Conservation (phyloP, 2,329 filamentous ascomycete genomes). For the Fusarium irregulare region DNA sequence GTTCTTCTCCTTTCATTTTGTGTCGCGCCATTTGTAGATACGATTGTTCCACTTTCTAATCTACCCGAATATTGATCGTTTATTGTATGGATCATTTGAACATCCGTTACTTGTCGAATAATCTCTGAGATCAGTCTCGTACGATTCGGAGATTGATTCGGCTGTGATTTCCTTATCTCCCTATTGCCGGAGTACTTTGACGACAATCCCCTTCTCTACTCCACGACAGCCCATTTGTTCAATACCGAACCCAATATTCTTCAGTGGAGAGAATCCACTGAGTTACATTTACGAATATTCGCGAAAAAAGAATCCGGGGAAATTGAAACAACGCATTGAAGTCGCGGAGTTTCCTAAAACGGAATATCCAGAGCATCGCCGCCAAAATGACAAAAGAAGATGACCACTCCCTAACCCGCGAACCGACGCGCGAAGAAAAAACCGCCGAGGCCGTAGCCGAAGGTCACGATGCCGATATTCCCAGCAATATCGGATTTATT, state of each 20-base stretch:
- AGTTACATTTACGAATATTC: constrained; percentile 10
- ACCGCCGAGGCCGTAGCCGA: constrained; percentile 57
- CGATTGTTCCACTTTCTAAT: background rate
- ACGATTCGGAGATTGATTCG: background rate
- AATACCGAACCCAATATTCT: background rate
- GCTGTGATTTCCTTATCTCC: too few relatives aligned
- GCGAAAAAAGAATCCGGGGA: constrained; percentile 21
- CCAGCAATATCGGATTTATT: constrained; percentile 59
- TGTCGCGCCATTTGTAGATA: background rate
- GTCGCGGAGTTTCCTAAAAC: constrained; percentile 20
- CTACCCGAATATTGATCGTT: background rate
- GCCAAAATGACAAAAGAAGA: constrained; percentile 29
- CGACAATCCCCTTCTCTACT: too few relatives aligned
- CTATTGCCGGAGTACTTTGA: background rate
- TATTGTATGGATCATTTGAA: background rate
- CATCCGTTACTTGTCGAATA: background rate
- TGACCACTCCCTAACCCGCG: constrained; percentile 27
- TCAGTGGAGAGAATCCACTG: constrained; percentile 14
- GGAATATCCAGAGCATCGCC: constrained; percentile 8
- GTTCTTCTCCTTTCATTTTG: background rate
- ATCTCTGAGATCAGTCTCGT: too few relatives aligned
- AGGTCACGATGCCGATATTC: constrained; percentile 62
- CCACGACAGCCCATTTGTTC: background rate
- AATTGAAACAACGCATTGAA: background rate
- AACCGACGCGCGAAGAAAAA: constrained; percentile 48